Percentiles rank a stretch among this genome's conserved stretches.
These are phyloP conservation scores for Coemansia sp. DNA, from an alignment of 192 early-diverging fungal species.

Conservation along the genomic window DNA sequence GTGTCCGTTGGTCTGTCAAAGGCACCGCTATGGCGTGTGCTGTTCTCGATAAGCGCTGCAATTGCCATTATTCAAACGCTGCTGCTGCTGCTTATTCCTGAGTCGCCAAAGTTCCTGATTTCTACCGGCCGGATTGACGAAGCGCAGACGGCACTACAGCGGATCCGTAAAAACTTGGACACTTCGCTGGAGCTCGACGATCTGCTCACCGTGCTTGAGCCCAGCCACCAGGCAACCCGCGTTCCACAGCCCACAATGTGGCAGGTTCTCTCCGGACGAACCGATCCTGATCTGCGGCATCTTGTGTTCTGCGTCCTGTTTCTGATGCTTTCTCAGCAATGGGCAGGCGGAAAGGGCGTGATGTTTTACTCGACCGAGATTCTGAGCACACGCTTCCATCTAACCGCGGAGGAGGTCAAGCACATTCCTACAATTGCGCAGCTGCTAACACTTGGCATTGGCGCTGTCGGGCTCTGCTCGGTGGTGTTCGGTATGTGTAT, in stretches of 20 bases:
- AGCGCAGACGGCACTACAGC: constrained; percentile 51
- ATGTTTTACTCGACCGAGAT: constrained; percentile 82
- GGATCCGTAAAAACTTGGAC: constrained; percentile 51
- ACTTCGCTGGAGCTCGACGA: constrained; percentile 58
- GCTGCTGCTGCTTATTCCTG: constrained; percentile 69
- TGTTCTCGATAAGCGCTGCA: constrained; percentile 59
- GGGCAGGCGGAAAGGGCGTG: constrained; percentile 87
- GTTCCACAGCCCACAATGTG: constrained; percentile 29
- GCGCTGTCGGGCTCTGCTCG: constrained; percentile 66
- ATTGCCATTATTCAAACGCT: constrained; percentile 62
- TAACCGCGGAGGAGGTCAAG: constrained; percentile 30
- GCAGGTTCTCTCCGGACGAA: constrained; percentile 44
- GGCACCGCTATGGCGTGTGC: constrained; percentile 64
- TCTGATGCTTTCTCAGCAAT: constrained; percentile 78
- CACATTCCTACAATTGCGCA: constrained; percentile 56
- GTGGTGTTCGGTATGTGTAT: constrained; percentile 68
- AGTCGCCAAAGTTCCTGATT: constrained; percentile 70
- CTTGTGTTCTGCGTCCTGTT: constrained; percentile 63
- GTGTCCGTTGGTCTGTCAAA: constrained; percentile 61
- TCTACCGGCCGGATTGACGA: constrained; percentile 56
- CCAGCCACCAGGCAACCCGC: constrained; percentile 10
- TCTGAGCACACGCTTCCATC: constrained; percentile 55
- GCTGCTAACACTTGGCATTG: constrained; percentile 75
- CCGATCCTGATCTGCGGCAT: constrained; percentile 54
- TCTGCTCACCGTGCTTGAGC: constrained; percentile 47